Base-by-base conservation (phyloP, 2,329 filamentous ascomycete genomes). In the Fusarium nelsonii region DNA sequence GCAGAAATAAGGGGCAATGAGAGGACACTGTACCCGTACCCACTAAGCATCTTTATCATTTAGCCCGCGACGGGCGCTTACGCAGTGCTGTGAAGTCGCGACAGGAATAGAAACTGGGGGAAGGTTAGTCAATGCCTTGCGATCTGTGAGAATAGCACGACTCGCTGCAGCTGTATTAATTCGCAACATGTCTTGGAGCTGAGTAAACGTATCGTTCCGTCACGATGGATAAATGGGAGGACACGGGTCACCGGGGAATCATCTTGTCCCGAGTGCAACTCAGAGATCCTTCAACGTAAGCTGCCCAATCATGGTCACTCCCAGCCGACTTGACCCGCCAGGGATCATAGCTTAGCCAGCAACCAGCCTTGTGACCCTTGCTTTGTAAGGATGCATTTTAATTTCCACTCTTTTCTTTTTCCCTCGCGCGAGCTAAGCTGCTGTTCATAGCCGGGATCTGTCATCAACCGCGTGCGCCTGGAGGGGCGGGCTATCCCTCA, bases 301-400 rank as follows among this genome's bases (percentile, higher is more conserved):
- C 14, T 4, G 32, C 15, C 60, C 60, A 63, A 63, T 63, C 28
- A 40, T 26, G 10, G 4, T 16, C 28, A 9, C 26, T 4, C 16
- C 6, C 14, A n/a, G 15, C 18, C 23, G 26, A 34, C 41, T 36
- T n/a, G 10, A 20, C 23, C n/a, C 10, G n/a, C 34, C 40, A 34
- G 28, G 60, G 43, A 26, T 36, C 14, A 50, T 23, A 9, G 45
- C 32, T 51, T 51, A 45, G 41, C 41, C 10, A 45, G 11, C 12
- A n/a, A 18, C 61, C 61, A 65, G 61, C 62, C 62, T 41, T 65
- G 58, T 65, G 61, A 64, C 30, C 61, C 51, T 36, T 64, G 58
- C 58, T 63, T 63, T 44, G 37, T 63, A 50, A 62, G 30, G 28
- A 15, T 30, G 18, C 40, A 36, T 32, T 45, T 28, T 34, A 65